Percentiles rank a stretch among this genome's conserved stretches.
Evolutionary conservation across 1,139 yeast genomes (phyloP).

Genomic region (Tardiomyces blankii): DNA sequence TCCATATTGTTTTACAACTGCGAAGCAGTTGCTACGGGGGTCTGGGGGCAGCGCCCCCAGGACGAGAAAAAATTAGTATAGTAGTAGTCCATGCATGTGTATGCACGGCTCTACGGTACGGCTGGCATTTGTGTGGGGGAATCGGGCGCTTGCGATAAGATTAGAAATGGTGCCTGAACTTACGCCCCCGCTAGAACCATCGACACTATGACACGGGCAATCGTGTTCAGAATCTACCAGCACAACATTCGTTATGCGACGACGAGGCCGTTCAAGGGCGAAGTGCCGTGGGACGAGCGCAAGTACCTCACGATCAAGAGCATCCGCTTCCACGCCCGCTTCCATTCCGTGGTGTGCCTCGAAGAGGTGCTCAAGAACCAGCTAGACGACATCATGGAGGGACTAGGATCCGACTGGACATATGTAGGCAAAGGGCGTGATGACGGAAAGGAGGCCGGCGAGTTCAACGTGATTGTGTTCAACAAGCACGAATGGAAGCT

Average conservation of each 20-base stretch:
- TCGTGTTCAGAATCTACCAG: constrained; percentile 35
- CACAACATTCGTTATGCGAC: constrained; percentile 44
- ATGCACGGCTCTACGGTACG: no score
- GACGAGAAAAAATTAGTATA: no score
- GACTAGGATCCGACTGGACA: constrained; percentile 27
- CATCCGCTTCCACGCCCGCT: constrained; percentile 31
- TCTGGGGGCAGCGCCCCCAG: no score
- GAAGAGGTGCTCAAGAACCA: constrained; percentile 48
- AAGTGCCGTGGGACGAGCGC: constrained; percentile 17
- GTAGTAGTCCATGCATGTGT: no score
- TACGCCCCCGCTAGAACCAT: no score
- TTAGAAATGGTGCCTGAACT: no score
- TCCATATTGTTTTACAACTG: no score
- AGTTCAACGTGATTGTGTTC: constrained; percentile 36
- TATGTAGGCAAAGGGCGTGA: constrained; percentile 38
- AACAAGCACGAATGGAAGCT: constrained; percentile 27
- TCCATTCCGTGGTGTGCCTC: constrained; percentile 33
- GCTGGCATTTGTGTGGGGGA: no score
- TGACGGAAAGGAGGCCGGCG: constrained; percentile 36
- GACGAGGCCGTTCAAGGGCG: constrained; percentile 1
- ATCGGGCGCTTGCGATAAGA: no score
- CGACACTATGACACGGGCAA: background rate
- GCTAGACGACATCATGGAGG: constrained; percentile 33
- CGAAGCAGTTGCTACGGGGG: no score
- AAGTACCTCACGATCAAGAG: constrained; percentile 30